Evolutionary conservation across 1,284 basidiomycete species (phyloP), one percentile per base, ranked within the genome.

Genomic region (Leccinum holopus): DNA sequence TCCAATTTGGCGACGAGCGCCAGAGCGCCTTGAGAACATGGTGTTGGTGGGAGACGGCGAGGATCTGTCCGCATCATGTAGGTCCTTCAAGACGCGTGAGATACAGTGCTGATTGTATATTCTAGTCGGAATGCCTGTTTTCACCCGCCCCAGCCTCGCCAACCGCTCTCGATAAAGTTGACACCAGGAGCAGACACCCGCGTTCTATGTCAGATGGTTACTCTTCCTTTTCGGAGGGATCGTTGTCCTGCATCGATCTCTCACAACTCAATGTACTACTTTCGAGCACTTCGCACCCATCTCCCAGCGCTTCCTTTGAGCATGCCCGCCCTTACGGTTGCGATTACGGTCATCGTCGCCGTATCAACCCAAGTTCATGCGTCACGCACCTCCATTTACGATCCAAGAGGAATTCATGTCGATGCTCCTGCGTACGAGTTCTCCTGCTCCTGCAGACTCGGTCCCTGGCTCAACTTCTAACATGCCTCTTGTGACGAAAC

Each of bases 201-300:
- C 78, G 91, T 5, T 87, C 86, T 0, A 72, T 79, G 6, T 87
- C 83, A 0, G 88, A 89, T 62, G 83, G 83, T 7, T 87, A 80
- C 5, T 82, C 88, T 0, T 83, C 83, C 0, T 75, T 85, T 54
- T 89, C 87, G 1, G 87, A 85, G 11, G 87, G 86, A 28, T 91
- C 89, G 0, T 83, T 88, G 69, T 90, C 86, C 0, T 91, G 89
- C 74, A 87, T 92, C 63, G 90, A 92, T 70, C 69, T 92, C 3
- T 80, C 81, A 0, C 84, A 86, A 3, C 72, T 92, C 44, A 85
- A 83, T 65, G 66, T 75, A 3, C 71, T 85, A 21, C 80, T 92
- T n/a, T 72, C 83, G 2, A 85, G 85, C 57, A 63, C 71, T n/a
- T 72, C 78, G 3, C 71, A 75, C 21, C 74, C 77, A 1, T 61